Evolutionary conservation across 805 yeast species (phyloP), one percentile per base, ranked within the genome.

Genomic region (Lipomyces spencermartinsiae): DNA sequence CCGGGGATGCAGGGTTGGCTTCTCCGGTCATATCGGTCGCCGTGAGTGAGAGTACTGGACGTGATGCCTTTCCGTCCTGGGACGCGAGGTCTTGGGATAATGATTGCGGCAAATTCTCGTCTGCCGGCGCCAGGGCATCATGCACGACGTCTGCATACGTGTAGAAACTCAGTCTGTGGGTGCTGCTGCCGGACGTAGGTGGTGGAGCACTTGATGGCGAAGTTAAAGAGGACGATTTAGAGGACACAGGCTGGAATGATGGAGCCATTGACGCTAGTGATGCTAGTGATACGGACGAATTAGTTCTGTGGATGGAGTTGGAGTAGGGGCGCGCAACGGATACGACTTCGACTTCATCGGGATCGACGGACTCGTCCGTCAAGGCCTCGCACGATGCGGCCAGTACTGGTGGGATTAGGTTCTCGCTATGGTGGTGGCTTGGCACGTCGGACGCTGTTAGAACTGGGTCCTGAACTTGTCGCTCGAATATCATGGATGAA

Each of bases 381-480:
- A 87, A 82, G 49, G 90, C 81, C 68, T 89, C 86, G 22, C 88
- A 84, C 4, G 95, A 85, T 8, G 97, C 92, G 74, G 91, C 97
- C 73, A 92, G 81, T 6, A 91, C 91, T 0, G 97, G 93, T 1
- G 96, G 90, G 25, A 92, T 90, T 72, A 79, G 85, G 77, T 92
- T 90, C 77, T 91, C 91, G 49, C 79, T 73, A 16, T 82, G 80
- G 78, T 82, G 79, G 73, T 79, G 82, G 4, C 78, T 77, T 6
- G 68, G 67, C 4, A 62, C 63, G 49, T 63, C 74, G 29, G 58
- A 49, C 25, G 65, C 55, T 19, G 63, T 29, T 16, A 73, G 65
- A 58, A 65, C 69, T 5, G 86, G 86, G 69, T 87, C 91, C 75
- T 88, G 90, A 8, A 88, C 92, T 59, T 85, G 82, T 65, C 92